These are phyloP conservation scores for Leishmania tropica DNA, from an alignment of 208 protist species.

Conservation along the genomic window DNA sequence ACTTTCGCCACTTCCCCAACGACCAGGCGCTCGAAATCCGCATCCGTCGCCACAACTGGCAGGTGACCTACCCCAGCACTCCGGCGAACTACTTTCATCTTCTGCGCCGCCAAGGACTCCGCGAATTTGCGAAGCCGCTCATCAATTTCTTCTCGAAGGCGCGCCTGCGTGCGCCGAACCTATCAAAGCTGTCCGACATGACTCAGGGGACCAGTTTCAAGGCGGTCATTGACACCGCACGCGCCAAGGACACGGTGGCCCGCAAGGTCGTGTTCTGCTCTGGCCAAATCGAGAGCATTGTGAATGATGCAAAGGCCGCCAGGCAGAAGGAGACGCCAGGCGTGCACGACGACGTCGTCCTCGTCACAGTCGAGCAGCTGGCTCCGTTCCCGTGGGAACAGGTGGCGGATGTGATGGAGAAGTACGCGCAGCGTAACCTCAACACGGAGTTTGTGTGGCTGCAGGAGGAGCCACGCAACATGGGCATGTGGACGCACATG, in stretches of 20 bases:
- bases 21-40: conserved; percentile 69
- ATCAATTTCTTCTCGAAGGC: conserved; percentile 96
- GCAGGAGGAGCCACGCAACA: conserved; percentile 99
- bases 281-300: conserved; percentile 98
- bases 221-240: conserved; percentile 30
- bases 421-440: conserved; percentile 83
- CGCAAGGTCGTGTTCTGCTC: conserved; percentile 96
- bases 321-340: conserved; percentile 49
- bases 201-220: conserved; percentile 67
- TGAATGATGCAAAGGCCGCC: conserved; percentile 75
- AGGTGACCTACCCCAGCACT: conserved; percentile 96
- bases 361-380: conserved; percentile 96
- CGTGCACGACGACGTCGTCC: conserved; percentile 84
- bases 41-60: conserved; percentile 88
- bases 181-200: conserved; percentile 85
- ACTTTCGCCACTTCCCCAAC: conserved; percentile 75
- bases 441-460: conserved; percentile 95
- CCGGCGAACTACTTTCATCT: conserved; percentile 99
- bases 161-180: conserved; percentile 90
- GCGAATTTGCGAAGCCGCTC: conserved; percentile 98
- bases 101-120: conserved; percentile 96
- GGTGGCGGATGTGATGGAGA: conserved; percentile 85
- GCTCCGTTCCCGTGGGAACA: conserved; percentile 98
- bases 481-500: conserved; percentile 95
- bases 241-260: conserved; percentile 51